Percentiles rank a stretch among this genome's conserved stretches.
Evolutionary conservation across 805 yeast genomes (phyloP).

Genomic region (Metschnikowia dekortorum): DNA sequence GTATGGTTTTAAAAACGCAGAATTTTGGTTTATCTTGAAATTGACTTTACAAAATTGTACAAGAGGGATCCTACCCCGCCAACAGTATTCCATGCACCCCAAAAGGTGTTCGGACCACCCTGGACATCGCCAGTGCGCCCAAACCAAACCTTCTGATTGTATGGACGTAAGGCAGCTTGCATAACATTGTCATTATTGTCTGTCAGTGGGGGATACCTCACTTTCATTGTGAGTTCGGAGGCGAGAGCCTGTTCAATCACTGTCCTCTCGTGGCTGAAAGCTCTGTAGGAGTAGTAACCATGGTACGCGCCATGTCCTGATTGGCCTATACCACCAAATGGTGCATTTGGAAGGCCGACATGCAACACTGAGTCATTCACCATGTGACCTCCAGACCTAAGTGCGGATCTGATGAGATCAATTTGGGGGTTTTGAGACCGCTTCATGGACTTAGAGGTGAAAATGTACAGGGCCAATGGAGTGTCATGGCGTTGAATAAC

Average conservation of each 20-base stretch:
- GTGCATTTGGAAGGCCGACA: slow-evolving; percentile 61
- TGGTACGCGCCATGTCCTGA: slow-evolving; percentile 86
- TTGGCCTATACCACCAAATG: slow-evolving; percentile 88
- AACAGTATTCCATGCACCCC: slow-evolving; percentile 28
- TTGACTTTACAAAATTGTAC: slow-evolving; percentile 12
- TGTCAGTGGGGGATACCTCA: slow-evolving; percentile 64
- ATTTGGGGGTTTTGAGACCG: slow-evolving; percentile 42
- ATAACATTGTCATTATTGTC: slow-evolving; percentile 29
- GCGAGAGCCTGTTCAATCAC: slow-evolving; percentile 59
- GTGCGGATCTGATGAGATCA: slow-evolving; percentile 39
- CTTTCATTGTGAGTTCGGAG: slow-evolving; percentile 54
- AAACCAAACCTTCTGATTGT: slow-evolving; percentile 37
- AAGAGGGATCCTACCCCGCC: slow-evolving; percentile 29
- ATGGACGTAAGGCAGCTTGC: slow-evolving; percentile 22
- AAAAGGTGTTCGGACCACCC: slow-evolving; percentile 31
- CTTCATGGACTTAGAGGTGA: slow-evolving; percentile 43
- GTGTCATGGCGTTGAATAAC: slow-evolving; percentile 55
- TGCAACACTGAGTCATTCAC: slow-evolving; percentile 73
- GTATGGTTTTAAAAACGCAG: not conserved
- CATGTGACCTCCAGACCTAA: slow-evolving; percentile 70
- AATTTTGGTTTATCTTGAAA: slow-evolving; percentile 1
- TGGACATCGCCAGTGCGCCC: slow-evolving; percentile 34
- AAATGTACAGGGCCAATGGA: slow-evolving; percentile 79
- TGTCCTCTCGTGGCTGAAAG: slow-evolving; percentile 76
- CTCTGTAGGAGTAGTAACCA: slow-evolving; percentile 55